Percentiles rank a stretch among this genome's conserved stretches.
These are phyloP conservation scores for Malbranchea cinnamomea DNA, from an alignment of 2,329 filamentous ascomycete species.

Conservation along the genomic window DNA sequence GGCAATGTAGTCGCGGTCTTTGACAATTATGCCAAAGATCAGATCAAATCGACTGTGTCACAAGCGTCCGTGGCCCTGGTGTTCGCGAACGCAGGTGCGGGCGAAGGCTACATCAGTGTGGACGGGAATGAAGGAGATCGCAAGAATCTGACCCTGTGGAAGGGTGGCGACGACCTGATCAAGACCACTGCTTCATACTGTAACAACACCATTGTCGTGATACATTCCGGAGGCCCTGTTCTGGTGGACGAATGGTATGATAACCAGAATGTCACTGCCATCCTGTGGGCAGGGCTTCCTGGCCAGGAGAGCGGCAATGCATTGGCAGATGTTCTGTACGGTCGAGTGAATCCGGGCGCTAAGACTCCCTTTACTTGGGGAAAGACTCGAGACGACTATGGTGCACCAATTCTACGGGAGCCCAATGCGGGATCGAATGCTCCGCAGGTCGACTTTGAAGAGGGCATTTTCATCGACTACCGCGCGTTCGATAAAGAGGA, in stretches of 20 bases:
- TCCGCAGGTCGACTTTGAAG: conserved; percentile 45
- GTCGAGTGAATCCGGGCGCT: conserved; percentile 46
- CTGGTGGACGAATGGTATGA: conserved; percentile 49
- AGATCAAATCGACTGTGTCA: conserved; percentile 36
- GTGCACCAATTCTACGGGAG: conserved; percentile 40
- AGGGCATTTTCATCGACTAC: conserved; percentile 47
- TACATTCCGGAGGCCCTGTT: conserved; percentile 73
- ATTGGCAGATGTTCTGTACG: conserved; percentile 59
- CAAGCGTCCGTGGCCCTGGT: conserved; percentile 52
- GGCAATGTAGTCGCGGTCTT: conserved; percentile 48
- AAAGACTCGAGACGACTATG: conserved; percentile 37
- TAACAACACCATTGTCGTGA: conserved; percentile 82
- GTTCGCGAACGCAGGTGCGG: conserved; percentile 75
- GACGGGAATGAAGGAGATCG: conserved; percentile 79
- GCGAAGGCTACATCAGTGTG: conserved; percentile 73
- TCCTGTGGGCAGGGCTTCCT: conserved; percentile 61
- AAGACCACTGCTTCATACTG: conserved; percentile 61
- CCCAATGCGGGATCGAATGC: conserved; percentile 42
- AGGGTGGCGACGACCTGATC: conserved; percentile 64
- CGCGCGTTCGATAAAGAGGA: conserved; percentile 35
- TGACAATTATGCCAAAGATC: conserved; percentile 40
- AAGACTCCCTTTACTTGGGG: conserved; percentile 50
- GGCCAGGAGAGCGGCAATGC: conserved; percentile 64
- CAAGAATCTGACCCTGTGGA: conserved; percentile 85
- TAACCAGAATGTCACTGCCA: conserved; percentile 56